A percentile compares a stretch with the other conserved stretches of the same genome.
Conservation (phyloP, 228 moss, liverwort and hornwort species). For the Sphagnum fallax region DNA sequence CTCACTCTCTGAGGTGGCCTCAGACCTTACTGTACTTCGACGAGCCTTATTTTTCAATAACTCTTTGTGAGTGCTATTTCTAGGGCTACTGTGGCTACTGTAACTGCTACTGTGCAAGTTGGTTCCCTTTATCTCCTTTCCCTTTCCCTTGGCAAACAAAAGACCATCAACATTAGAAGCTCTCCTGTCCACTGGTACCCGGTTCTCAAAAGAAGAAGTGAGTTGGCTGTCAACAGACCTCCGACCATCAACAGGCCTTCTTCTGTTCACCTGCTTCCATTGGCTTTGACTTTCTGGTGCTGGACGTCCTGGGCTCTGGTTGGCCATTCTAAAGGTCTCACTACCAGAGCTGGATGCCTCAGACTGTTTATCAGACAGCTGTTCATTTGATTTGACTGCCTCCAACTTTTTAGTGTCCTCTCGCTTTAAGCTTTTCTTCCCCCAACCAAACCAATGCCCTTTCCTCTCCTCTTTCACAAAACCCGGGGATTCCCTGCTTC, state of each 20-base stretch:
- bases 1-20: conserved; percentile 79
- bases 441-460: conserved; percentile 94
- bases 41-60: conserved; percentile 42
- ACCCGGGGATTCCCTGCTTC: conserved; percentile 23
- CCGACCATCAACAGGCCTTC: conserved; percentile 77
- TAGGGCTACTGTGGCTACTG: too few species aligned
- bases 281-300: conserved; percentile 12
- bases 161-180: conserved; percentile 61
- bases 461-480: conserved; percentile 70
- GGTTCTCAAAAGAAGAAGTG: conserved; percentile 42
- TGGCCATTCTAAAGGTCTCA: conserved; percentile 36
- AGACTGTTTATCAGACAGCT: conserved; percentile 2
- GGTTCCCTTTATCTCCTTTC: conserved; percentile 42
- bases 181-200: conserved; percentile 60
- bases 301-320: conserved; percentile 14
- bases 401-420: conserved; percentile 41
- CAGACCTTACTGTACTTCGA: conserved; percentile 29
- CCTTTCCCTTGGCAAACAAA: conserved; percentile 34
- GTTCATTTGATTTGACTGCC: conserved; percentile 11
- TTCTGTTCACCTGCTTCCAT: conserved; percentile 27
- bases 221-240: conserved; percentile 71
- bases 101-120: conserved; percentile 19
- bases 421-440: conserved; percentile 74
- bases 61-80: conserved; percentile 4
- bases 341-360: conserved; percentile 52